These are phyloP conservation scores for Fraxinus latifolia DNA, from an alignment of 305 asterid genomes.

Conservation along the genomic window DNA sequence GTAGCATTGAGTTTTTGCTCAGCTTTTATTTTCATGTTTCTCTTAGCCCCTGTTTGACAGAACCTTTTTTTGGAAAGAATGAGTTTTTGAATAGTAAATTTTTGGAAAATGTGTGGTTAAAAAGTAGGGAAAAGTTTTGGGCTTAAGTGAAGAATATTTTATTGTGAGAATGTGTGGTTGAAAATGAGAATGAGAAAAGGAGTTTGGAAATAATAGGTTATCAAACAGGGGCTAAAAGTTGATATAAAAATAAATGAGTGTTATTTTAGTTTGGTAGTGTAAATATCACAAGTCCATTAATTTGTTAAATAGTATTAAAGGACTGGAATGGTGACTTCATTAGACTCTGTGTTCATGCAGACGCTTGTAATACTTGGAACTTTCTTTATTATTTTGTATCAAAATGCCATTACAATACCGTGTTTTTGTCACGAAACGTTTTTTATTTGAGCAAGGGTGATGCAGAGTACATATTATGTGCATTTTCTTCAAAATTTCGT, in stretches of 20 bases:
- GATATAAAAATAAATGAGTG: background rate
- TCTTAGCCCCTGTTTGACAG: background rate
- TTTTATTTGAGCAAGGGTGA: background rate
- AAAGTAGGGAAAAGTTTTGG: no score
- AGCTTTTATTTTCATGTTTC: background rate
- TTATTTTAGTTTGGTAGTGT: background rate
- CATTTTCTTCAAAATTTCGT: background rate
- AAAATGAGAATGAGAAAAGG: background rate
- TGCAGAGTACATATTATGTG: background rate
- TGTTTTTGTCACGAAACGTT: background rate
- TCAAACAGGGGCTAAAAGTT: background rate
- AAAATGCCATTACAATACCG: background rate
- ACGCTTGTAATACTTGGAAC: background rate
- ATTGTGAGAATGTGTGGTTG: no score
- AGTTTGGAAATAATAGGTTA: background rate
- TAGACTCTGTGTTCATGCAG: background rate
- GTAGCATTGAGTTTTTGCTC: background rate
- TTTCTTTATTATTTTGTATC: background rate
- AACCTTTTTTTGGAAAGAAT: no score
- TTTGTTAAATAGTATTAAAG: background rate
- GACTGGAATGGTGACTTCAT: background rate
- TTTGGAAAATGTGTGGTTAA: no score
- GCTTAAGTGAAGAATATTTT: no score
- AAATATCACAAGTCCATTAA: background rate
- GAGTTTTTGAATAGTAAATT: no score